A percentile compares a stretch with the other conserved stretches of the same genome.
These are phyloP conservation scores for Begonia fuchsioides DNA, from an alignment of 306 rosid species.

Conservation along the genomic window DNA sequence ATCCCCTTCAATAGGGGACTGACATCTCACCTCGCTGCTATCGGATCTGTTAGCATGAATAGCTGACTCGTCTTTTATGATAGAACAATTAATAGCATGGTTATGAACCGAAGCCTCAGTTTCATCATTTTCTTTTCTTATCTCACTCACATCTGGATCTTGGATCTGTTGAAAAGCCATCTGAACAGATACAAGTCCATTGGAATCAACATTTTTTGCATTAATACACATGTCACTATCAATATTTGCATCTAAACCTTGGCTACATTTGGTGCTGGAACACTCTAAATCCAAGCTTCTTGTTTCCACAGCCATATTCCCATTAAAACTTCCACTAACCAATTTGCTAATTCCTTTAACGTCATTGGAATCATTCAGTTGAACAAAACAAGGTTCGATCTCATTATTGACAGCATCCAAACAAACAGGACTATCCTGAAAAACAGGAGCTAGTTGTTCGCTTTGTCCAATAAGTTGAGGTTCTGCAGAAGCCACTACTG, in stretches of 20 bases:
- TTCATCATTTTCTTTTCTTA: constrained; percentile 27
- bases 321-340: constrained; percentile 45
- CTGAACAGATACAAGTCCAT: constrained; percentile 26
- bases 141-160: constrained; percentile 24
- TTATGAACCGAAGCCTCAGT: constrained; percentile 21
- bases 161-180: constrained; percentile 28
- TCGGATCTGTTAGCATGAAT: not conserved
- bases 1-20: no score
- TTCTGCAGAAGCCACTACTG: constrained; percentile 27
- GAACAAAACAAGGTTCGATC: constrained; percentile 38
- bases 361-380: constrained; percentile 48
- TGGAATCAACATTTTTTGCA: constrained; percentile 28
- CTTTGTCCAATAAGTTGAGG: constrained; percentile 30
- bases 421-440: constrained; percentile 24
- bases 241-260: constrained; percentile 87
- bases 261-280: constrained; percentile 27
- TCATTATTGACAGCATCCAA: constrained; percentile 28
- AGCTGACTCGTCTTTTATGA: constrained; percentile 26
- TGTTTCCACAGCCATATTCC: constrained; percentile 33
- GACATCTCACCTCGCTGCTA: no score
- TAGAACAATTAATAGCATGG: constrained; percentile 18
- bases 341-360: constrained; percentile 35
- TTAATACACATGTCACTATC: constrained; percentile 36
- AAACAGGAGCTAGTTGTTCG: constrained; percentile 22
- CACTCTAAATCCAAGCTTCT: constrained; percentile 49